Base-by-base conservation (phyloP, 805 yeast genomes). In the Pichia pseudocactophila region DNA sequence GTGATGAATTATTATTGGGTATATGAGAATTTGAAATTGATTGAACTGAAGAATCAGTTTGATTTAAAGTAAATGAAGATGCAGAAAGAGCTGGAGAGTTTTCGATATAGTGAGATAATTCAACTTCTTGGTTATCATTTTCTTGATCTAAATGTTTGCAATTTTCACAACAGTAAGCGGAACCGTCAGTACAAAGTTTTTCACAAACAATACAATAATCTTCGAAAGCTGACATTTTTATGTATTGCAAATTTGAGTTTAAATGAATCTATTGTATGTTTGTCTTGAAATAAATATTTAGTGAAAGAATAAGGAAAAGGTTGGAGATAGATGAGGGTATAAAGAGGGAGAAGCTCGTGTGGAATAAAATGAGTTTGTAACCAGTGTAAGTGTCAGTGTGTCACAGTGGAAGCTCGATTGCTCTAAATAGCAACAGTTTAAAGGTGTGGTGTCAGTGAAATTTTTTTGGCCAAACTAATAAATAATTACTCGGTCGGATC, bases 221-320 rank as follows among this genome's bases (percentile, higher is more conserved):
- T 48, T 62, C 57, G 46, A 62, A 62, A 7, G 67, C 66, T 34
- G 74, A 62, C 73, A 70, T 69, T 36, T 22, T n/a, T n/a, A n/a
- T 36, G 18, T 5, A 17, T 32, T n/a, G 5, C 12, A 7, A 4
- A 12, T 4, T 30, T 16, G 17, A 1, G n/a, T n/a, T n/a, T n/a
- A n/a, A n/a, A n/a, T n/a, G n/a, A n/a, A n/a, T n/a, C n/a, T n/a
- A n/a, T n/a, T n/a, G n/a, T n/a, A n/a, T n/a, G n/a, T n/a, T n/a
- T n/a, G n/a, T n/a, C n/a, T n/a, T n/a, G 28, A 26, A 26, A 26
- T 26, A 26, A 26, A 26, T n/a, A n/a, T n/a, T n/a, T n/a, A n/a
- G n/a, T n/a, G n/a, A n/a, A n/a, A n/a, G n/a, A n/a, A n/a, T n/a
- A n/a, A n/a, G n/a, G n/a, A n/a, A n/a, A n/a, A n/a, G n/a, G n/a